Evolutionary conservation across 2,329 filamentous ascomycete species (phyloP), one percentile per base, ranked within the genome.

Genomic region (Penicillium psychrosexuale): DNA sequence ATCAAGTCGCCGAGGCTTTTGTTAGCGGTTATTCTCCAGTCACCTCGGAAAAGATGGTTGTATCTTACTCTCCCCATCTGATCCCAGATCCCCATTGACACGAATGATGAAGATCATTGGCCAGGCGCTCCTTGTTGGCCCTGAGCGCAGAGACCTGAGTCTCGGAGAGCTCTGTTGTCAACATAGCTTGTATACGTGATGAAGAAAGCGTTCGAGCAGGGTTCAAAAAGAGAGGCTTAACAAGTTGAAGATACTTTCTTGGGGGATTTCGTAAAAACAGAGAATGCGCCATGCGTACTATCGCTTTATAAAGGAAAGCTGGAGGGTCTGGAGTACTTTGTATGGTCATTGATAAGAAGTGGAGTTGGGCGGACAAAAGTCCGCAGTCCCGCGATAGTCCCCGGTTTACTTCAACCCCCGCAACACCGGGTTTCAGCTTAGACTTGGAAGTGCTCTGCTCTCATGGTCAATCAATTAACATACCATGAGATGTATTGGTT

Each of bases 11-110:
- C n/a, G 19, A 37, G 12, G 46, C 34, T 48, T 47, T 27, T 17
- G 17, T 51, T 51, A 47, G 47, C 40, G 28, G 15, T 42, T 8
- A 27, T n/a, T 8, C 7, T 13, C 30, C 37, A 42, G 34, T 22
- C 53, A 62, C 17, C 30, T 7, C 12, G 8, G 19, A 51, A 55
- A 27, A 28, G 46, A 47, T 51, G 40, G 44, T 27, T 31, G 38
- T 30, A 51, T 77, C 83, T 73, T 78, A 86, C 86, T 81, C 77
- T 72, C 86, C 86, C 85, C 86, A 90, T 72, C 79, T 73, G 59
- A 86, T 80, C 0, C 86, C 87, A 42, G 76, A 79, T 0, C 87
- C 87, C 81, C 84, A 89, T 72, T 84, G 78, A 66, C 83, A 87
- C 2, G 84, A 87, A 55, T 83, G 68, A 69, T 89, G 87, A 12